These are phyloP conservation scores for Trichomonas tenax DNA, from an alignment of 208 protist species.

Conservation along the genomic window DNA sequence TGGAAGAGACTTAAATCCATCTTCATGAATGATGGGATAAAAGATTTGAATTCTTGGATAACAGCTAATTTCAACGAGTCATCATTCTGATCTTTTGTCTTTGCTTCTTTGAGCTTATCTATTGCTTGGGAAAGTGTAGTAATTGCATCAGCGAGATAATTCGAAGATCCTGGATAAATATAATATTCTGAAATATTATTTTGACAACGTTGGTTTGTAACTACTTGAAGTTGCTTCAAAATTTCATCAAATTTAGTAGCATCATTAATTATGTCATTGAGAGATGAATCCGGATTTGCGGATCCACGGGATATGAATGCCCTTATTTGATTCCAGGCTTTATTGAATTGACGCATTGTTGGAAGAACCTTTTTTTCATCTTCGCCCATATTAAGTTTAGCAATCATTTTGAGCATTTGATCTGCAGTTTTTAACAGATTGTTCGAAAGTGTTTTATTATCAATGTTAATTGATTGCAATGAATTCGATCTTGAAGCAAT, in stretches of 20 bases:
- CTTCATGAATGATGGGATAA: background rate
- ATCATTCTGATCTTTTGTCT: background rate
- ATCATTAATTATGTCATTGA: background rate
- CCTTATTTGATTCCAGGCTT: background rate
- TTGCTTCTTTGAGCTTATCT: background rate
- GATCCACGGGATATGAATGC: background rate
- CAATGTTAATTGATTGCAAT: no score
- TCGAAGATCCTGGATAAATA: background rate
- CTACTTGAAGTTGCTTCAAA: background rate
- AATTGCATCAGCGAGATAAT: background rate
- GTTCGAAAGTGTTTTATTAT: no score
- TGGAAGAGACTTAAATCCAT: background rate
- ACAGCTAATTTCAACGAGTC: background rate
- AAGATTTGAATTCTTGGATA: background rate
- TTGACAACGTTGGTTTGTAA: no score
- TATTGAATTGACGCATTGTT: background rate
- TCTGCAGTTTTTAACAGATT: background rate
- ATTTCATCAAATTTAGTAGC: background rate
- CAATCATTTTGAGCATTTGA: background rate
- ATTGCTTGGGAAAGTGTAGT: background rate
- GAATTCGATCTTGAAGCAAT: no score
- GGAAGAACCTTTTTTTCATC: background rate
- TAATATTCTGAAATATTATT: background rate
- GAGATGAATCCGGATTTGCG: background rate
- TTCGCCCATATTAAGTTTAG: background rate